Percentiles rank a stretch among this genome's conserved stretches.
Conservation (phyloP, 2,329 filamentous ascomycete genomes). For the Xylaria sp. region DNA sequence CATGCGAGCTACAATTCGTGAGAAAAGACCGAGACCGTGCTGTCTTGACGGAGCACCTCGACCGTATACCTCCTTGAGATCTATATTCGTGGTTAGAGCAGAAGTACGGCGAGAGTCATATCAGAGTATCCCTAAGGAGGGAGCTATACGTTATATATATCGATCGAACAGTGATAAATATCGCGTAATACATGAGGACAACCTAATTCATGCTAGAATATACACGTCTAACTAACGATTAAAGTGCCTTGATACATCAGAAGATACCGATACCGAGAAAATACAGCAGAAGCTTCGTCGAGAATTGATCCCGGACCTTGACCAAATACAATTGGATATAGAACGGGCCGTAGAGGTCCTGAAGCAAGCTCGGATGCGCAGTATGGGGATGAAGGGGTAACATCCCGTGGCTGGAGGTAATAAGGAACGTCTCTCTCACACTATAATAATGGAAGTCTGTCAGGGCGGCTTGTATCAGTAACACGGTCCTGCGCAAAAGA, state of each 20-base stretch:
- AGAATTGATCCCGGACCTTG: not conserved
- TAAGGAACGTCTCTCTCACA: not conserved
- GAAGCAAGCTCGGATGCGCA: not conserved
- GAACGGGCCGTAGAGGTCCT: not conserved
- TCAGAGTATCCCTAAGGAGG: conserved; percentile 5
- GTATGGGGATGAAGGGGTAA: not conserved
- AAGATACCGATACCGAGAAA: not conserved
- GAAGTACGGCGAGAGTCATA: not conserved
- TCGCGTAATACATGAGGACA: conserved; percentile 6
- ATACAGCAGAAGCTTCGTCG: not conserved
- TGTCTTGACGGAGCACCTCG: not conserved
- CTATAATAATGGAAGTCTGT: not conserved
- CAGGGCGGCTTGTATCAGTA: too few species aligned
- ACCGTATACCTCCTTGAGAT: not conserved
- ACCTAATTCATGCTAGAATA: not conserved
- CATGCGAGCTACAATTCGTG: not conserved
- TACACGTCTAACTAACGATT: not conserved
- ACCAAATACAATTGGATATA: not conserved
- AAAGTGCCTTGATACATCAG: not conserved
- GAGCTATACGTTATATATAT: conserved; percentile 25
- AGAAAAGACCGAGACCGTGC: not conserved
- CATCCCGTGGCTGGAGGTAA: not conserved
- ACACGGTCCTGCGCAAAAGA: not conserved
- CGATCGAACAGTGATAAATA: conserved; percentile 20
- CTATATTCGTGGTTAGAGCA: not conserved